Percentiles rank a stretch among this genome's conserved stretches.
Conservation (phyloP, 306 rosid species). For the Oxytropis ochrocephala region DNA sequence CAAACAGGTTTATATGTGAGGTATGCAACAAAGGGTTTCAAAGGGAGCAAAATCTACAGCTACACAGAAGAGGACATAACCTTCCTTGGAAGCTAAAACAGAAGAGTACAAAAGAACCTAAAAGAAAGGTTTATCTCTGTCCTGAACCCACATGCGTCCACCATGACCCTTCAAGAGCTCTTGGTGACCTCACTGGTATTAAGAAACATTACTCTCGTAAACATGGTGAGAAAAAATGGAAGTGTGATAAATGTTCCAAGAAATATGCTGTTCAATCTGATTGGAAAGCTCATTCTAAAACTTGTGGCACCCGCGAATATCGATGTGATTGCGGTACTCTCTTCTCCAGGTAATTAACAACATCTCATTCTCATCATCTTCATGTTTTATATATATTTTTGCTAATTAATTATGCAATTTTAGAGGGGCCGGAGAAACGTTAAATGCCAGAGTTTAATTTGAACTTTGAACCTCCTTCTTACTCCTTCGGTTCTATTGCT, state of each 20-base stretch:
- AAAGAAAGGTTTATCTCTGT: slow-evolving; percentile 81
- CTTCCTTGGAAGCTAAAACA: slow-evolving; percentile 96
- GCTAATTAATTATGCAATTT: too few species aligned
- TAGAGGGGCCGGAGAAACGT: too few species aligned
- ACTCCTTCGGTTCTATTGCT: too few species aligned
- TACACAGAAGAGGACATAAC: slow-evolving; percentile 98
- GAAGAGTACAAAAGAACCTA: slow-evolving; percentile 81
- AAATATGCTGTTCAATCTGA: slow-evolving; percentile 87
- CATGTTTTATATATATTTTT: background rate
- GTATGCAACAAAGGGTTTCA: slow-evolving; percentile 96
- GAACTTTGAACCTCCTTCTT: too few species aligned
- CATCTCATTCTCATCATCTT: background rate
- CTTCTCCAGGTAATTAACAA: slow-evolving; percentile 67
- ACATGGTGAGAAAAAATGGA: slow-evolving; percentile 87
- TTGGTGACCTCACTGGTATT: slow-evolving; percentile 87
- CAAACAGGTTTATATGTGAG: slow-evolving; percentile 96
- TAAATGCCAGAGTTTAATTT: too few species aligned
- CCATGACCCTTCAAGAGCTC: slow-evolving; percentile 88
- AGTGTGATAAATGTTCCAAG: slow-evolving; percentile 84
- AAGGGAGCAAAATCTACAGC: slow-evolving; percentile 94
- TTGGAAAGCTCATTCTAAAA: slow-evolving; percentile 87
- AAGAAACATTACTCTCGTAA: slow-evolving; percentile 80
- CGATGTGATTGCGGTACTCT: slow-evolving; percentile 86
- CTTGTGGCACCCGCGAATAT: slow-evolving; percentile 78
- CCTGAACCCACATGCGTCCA: slow-evolving; percentile 95